Evolutionary conservation across 257 asterid species (phyloP), one percentile per base, ranked within the genome.

Genomic region (Asclepias syriaca): DNA sequence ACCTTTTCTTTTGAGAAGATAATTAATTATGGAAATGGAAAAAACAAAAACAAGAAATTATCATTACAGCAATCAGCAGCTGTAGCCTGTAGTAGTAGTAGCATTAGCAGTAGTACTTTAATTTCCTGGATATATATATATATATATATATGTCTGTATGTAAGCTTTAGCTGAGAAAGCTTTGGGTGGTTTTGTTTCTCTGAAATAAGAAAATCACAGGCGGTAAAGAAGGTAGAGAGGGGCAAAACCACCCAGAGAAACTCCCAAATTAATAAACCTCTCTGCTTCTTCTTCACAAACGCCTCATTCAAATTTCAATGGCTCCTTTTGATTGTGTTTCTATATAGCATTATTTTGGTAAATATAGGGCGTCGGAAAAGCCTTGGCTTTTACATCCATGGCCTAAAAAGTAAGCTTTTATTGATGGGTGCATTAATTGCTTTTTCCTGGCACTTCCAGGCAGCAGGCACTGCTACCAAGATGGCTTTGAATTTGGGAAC

Each of bases 241-340:
- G 72, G 72, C 72, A 68, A 68, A 61, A 61, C 45, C 59, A 49
- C 55, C 57, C 45, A 16, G 1, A 22, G 39, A 32, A 68, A 68
- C 57, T 22, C 72, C 72, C 72, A 61, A 13, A 39, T 43, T 8
- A 43, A 43, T 0, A 19, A 61, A 32, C 72, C 58, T 49, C 59
- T 49, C 72, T 24, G 46, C 11, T 34, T 34, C 39, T 34, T 27
- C 22, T 24, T 48, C 58, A 15, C 27, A 4, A 19, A 50, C 53
- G 60, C 72, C 72, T 68, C 60, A 14, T 68, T n/a, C 22, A 68
- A 68, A 61, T 61, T 61, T 61, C 67, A 61, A 61, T 14, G 67
- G 46, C 67, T 61, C 67, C 67, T 32, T 0, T 32, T 34, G 13
- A 32, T 24, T 14, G 5, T 49, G 6, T 29, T 60, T 60, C 45